Conservation (phyloP, 129 eudicot genomes). For the Tagetes erecta region DNA sequence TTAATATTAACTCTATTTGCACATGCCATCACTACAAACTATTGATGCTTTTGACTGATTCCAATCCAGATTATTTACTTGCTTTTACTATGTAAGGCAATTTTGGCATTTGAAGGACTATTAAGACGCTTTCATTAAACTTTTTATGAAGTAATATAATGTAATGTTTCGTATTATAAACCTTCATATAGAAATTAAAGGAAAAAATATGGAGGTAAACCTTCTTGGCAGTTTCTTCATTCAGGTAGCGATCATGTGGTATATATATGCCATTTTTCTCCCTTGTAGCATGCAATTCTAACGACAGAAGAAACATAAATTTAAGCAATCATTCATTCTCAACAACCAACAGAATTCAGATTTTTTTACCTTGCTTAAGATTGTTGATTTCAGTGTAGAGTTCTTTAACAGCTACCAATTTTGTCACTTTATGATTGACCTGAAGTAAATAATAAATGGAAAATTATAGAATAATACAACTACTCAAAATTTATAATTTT, state of each 20-base stretch:
- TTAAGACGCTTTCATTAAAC: not conserved
- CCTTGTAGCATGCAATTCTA: slow-evolving; percentile 65
- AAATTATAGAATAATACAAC: not conserved
- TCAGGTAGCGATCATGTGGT: slow-evolving; percentile 50
- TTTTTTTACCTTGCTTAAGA: slow-evolving; percentile 55
- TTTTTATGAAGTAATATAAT: not conserved
- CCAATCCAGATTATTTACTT: not conserved
- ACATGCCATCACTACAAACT: not conserved
- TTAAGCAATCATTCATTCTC: not conserved
- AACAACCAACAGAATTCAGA: not conserved
- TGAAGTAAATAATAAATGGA: slow-evolving; percentile 18
- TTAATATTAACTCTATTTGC: not conserved
- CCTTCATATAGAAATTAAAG: not conserved
- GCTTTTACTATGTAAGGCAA: not conserved
- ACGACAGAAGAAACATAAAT: not conserved
- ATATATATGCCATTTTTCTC: slow-evolving; percentile 65
- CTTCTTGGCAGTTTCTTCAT: slow-evolving; percentile 62
- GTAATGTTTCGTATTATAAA: not conserved
- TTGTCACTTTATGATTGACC: slow-evolving; percentile 61
- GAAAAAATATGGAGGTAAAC: slow-evolving; percentile 27
- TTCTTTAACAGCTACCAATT: slow-evolving; percentile 51
- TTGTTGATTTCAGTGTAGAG: slow-evolving; percentile 53
- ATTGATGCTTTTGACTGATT: not conserved
- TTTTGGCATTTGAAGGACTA: not conserved
- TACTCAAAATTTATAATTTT: not conserved